Conservation (phyloP, 768 basidiomycete genomes). For the Boletus reticuloceps region DNA sequence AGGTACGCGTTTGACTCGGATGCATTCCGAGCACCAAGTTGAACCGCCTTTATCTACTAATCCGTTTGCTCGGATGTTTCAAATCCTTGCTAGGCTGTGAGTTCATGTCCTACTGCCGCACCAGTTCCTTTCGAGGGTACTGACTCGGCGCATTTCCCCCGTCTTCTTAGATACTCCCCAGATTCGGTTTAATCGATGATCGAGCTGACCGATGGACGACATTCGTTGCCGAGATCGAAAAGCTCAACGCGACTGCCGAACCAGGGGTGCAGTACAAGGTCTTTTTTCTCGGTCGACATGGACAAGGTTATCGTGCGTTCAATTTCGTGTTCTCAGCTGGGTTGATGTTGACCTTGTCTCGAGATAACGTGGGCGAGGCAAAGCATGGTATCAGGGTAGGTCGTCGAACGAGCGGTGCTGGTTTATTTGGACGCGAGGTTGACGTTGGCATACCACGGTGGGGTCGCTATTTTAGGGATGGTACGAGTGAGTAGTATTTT, state of each 20-base stretch:
- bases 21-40: too few species aligned
- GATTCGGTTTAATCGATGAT: conserved; percentile 38
- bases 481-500: conserved; percentile 47
- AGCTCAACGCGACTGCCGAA: conserved; percentile 30
- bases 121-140: neutral
- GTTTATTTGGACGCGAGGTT: neutral
- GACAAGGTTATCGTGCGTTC: conserved; percentile 48
- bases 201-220: conserved; percentile 47
- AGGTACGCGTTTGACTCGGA: too few species aligned
- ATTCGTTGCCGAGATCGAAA: conserved; percentile 39
- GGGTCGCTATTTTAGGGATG: conserved; percentile 41
- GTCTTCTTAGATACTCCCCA: conserved; percentile 14
- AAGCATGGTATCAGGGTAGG: conserved; percentile 58
- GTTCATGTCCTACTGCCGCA: neutral
- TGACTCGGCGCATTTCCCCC: neutral
- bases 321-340: too few species aligned
- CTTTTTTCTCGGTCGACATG: conserved; percentile 66
- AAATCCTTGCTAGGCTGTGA: conserved; percentile 10
- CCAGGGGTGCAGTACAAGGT: conserved; percentile 42
- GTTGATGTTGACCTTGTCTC: neutral
- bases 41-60: too few species aligned
- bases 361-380: conserved; percentile 67
- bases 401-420: neutral
- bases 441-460: neutral
- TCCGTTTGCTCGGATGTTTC: too few species aligned